Conservation (phyloP, 2,329 filamentous ascomycete genomes). For the Fusarium coicis region DNA sequence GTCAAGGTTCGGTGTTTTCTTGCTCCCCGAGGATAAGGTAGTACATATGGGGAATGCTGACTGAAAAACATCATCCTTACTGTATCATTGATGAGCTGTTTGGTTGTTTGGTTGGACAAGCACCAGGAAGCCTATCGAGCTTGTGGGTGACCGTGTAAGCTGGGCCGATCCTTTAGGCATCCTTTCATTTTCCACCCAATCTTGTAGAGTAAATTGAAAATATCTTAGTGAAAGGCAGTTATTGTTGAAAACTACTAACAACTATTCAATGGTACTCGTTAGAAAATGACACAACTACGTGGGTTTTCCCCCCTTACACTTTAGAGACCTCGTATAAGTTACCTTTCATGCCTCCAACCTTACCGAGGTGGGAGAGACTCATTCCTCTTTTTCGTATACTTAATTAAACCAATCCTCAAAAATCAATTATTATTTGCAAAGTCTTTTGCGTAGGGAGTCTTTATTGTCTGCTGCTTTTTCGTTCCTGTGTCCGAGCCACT, state of each 20-base stretch:
- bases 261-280: neutral
- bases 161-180: constrained; percentile 11
- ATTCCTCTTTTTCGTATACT: neutral
- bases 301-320: neutral
- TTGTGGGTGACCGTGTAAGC: neutral
- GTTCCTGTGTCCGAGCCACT: neutral
- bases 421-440: neutral
- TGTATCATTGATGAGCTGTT: neutral
- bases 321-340: neutral
- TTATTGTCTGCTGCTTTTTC: neutral
- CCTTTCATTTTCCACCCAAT: neutral
- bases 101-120: neutral
- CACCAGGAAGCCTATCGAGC: neutral
- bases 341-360: neutral
- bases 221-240: too few species aligned
- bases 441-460: too few species aligned
- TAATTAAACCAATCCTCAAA: neutral
- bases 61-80: neutral
- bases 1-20: too few species aligned
- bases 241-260: neutral
- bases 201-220: neutral
- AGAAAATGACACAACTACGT: neutral
- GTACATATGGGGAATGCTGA: neutral
- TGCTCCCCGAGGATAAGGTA: too few species aligned
- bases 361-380: neutral